Base-by-base conservation (phyloP, 805 yeast species). In the Candida odintsovae region DNA sequence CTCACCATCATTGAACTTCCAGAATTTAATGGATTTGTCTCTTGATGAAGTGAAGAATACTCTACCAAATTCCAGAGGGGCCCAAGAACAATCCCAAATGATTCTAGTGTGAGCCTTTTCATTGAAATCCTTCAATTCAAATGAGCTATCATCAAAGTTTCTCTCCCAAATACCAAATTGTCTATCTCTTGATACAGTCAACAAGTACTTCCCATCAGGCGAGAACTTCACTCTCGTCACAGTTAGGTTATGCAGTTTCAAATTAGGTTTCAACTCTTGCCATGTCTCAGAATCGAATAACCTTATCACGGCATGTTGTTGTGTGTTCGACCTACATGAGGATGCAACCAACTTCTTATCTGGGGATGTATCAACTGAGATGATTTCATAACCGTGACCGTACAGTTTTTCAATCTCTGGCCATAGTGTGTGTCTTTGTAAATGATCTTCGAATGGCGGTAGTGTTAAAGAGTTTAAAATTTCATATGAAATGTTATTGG, bases 351-450 rank as follows among this genome's bases (percentile, higher is more conserved):
- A 62, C 33, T 67, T 62, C 13, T 79, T 76, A 55, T 77, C 81
- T 5, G 83, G 80, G 9, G 89, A 78, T 1, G 82, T 76, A 44
- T 86, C 95, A 36, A 90, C 74, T 40, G 92, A 76, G 0, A 89
- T 80, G 35, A 90, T 80, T 63, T 95, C 99, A 65, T 89, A 95
- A 9, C 99, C 99, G 64, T 94, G 99, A 0, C 99, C 99, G 59
- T 94, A 94, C 39, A 94, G 66, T 63, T 94, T 94, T 58, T 94
- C 99, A 46, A 84, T 70, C 61, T 94, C 99, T 0, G 99, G 99
- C 84, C 95, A 94, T 44, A 94, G 70, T 0, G 98, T 87, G 60
- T 83, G 88, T 58, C 98, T 76, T 63, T 94, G 98, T 23, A 94
- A 70, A 50, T 87, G 86, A 58, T 92, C 97, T 63, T 94, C 99